These are phyloP conservation scores for Nakazawaea populi DNA, from an alignment of 805 yeast species.

Conservation along the genomic window DNA sequence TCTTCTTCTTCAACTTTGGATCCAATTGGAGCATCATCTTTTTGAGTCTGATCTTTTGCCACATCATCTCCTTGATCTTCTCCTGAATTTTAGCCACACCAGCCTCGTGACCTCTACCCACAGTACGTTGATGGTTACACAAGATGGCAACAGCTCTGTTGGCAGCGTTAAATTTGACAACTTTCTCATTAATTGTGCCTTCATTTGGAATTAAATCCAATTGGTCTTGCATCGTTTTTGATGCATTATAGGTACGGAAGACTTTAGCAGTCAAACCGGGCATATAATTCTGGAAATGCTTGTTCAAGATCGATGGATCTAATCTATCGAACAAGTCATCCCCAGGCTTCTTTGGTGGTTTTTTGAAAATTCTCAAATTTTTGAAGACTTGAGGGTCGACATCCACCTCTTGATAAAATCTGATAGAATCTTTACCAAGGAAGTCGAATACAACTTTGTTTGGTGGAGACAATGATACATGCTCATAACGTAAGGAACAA, in stretches of 20 bases:
- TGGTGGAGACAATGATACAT: slow-evolving; percentile 80
- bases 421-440: slow-evolving; percentile 90
- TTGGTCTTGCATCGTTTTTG: slow-evolving; percentile 95
- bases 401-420: slow-evolving; percentile 87
- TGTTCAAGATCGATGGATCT: slow-evolving; percentile 77
- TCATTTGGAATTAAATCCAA: slow-evolving; percentile 77
- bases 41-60: slow-evolving; percentile 77
- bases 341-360: slow-evolving; percentile 84
- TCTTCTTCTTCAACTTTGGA: slow-evolving; percentile 39
- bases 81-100: slow-evolving; percentile 76
- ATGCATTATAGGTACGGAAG: slow-evolving; percentile 95
- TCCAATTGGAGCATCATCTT: slow-evolving; percentile 67
- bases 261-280: slow-evolving; percentile 93
- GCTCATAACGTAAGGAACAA: slow-evolving; percentile 89
- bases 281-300: slow-evolving; percentile 85
- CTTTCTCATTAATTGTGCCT: slow-evolving; percentile 84
- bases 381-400: slow-evolving; percentile 91
- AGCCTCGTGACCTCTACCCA: slow-evolving; percentile 77
- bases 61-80: slow-evolving; percentile 69
- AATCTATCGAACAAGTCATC: slow-evolving; percentile 90
- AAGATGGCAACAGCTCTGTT: slow-evolving; percentile 91
- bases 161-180: slow-evolving; percentile 87
- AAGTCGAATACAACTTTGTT: slow-evolving; percentile 84
- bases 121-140: slow-evolving; percentile 96
- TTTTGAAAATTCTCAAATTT: slow-evolving; percentile 80